Base-by-base conservation (phyloP, 2,329 filamentous ascomycete species). In the Thielaviopsis euricoi region DNA sequence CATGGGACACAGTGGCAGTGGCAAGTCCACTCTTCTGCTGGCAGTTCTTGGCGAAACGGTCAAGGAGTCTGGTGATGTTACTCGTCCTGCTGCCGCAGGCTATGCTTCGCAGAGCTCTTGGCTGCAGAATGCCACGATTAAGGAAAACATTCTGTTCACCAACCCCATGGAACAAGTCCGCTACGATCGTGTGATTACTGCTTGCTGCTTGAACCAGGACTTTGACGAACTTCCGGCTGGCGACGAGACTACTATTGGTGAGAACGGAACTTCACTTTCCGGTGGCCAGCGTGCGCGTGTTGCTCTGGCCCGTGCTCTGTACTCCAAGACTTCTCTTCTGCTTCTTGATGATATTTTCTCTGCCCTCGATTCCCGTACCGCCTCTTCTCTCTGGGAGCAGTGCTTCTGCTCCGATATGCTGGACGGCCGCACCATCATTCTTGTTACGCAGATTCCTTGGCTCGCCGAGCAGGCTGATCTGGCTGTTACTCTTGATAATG, bases 281-380 rank as follows among this genome's bases (percentile, higher is more conserved):
- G 78, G 78, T 22, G 78, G 78, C 0, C 78, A 81, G 61, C 78
- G 78, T 62, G 77, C 77, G 29, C 72, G 78, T 6, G 75, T 81
- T 40, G 76, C 78, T 13, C 65, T 82, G 37, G 79, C 79, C 1
- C 71, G 79, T 58, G 76, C 78, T 6, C 65, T 82, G 1, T 82
- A 82, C 65, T 81, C 78, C 1, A 75, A 75, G 57, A 73, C 79
- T 0, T 70, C 76, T 1, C 69, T 81, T 1, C 67, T 82, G 22
- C 68, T 82, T 0, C 72, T 82, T 1, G 79, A 82, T 61, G 79
- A 82, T 59, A 72, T 81, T 2, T 79, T 82, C 62, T 78, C 79
- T 0, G 79, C 79, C 0, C 69, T 82, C 0, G 79, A 82, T 62
- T 73, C 79, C 19, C 79, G 79, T 62, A 82, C 80, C 0, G 74